phyloP scores from a whole-genome alignment of 306 rosid species.

The Potentilla sterilis region DNA sequence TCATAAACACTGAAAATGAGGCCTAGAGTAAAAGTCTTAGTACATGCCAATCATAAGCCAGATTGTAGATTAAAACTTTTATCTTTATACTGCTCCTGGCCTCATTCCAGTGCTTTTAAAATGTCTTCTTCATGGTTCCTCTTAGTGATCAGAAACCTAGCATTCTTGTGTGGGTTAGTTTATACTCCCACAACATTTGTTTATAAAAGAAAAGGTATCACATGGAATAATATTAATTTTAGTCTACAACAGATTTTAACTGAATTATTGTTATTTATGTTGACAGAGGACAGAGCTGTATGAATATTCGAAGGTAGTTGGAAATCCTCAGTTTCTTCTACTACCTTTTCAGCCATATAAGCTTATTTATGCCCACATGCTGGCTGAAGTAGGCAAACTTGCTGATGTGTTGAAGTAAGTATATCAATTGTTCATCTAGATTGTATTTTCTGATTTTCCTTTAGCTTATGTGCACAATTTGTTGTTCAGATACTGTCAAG shows the following conservation, averaged over 20 bases:
- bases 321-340: conserved; percentile 68
- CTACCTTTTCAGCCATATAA: conserved; percentile 70
- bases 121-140: neutral
- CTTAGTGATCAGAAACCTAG: neutral
- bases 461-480: conserved; percentile 11
- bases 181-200: neutral
- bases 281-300: conserved; percentile 69
- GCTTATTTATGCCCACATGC: conserved; percentile 71
- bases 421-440: neutral
- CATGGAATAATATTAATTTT: neutral
- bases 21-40: neutral
- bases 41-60: neutral
- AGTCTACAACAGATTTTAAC: conserved; percentile 15
- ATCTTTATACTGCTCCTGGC: neutral
- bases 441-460: conserved; percentile 8
- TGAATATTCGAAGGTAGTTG: conserved; percentile 62
- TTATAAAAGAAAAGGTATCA: neutral
- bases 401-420: conserved; percentile 74
- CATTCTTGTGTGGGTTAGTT: neutral
- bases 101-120: neutral
- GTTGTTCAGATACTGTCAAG: conserved; percentile 62
- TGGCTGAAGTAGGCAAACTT: conserved; percentile 71
- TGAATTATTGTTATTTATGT: conserved; percentile 22
- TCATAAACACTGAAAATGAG: neutral
- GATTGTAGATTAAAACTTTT: neutral